Percentiles rank a stretch among this genome's conserved stretches.
Evolutionary conservation across 768 basidiomycete species (phyloP).

Genomic region (Ramaria sp.): DNA sequence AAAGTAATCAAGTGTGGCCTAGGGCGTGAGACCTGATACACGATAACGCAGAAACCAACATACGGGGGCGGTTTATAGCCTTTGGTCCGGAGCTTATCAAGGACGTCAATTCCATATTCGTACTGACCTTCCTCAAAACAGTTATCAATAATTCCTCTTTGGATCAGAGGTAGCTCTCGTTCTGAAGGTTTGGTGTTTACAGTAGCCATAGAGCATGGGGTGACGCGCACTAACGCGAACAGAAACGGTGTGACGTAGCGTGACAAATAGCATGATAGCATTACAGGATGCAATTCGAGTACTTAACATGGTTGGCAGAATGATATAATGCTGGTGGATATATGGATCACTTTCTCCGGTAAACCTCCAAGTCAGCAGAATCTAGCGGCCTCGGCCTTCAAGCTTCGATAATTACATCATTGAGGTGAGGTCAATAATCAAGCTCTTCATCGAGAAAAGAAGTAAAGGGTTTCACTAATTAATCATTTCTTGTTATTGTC

Average conservation of each 20-base stretch:
- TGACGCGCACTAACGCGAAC: too few relatives aligned
- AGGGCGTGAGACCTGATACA: neutral
- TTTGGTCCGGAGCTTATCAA: constrained; percentile 52
- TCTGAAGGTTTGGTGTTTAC: neutral
- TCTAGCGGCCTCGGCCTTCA: neutral
- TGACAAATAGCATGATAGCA: too few relatives aligned
- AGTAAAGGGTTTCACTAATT: too few relatives aligned
- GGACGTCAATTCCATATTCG: constrained; percentile 49
- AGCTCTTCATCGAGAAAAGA: too few relatives aligned
- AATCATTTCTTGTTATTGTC: neutral
- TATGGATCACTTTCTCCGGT: too few relatives aligned
- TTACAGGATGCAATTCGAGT: too few relatives aligned
- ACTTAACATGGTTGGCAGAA: too few relatives aligned
- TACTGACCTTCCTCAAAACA: constrained; percentile 73
- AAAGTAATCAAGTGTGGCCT: constrained; percentile 33
- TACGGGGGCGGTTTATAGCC: constrained; percentile 48
- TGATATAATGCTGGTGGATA: too few relatives aligned
- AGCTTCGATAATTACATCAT: neutral
- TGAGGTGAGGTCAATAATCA: too few relatives aligned
- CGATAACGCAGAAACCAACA: constrained; percentile 17
- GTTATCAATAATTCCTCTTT: constrained; percentile 37
- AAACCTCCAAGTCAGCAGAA: too few relatives aligned
- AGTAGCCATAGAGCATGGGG: too few relatives aligned
- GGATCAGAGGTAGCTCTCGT: constrained; percentile 8
- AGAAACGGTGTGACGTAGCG: too few relatives aligned